A percentile compares a stretch with the other conserved stretches of the same genome.
These are phyloP conservation scores for Lasiosphaeria miniovina DNA, from an alignment of 495 filamentous ascomycete species.

Conservation along the genomic window DNA sequence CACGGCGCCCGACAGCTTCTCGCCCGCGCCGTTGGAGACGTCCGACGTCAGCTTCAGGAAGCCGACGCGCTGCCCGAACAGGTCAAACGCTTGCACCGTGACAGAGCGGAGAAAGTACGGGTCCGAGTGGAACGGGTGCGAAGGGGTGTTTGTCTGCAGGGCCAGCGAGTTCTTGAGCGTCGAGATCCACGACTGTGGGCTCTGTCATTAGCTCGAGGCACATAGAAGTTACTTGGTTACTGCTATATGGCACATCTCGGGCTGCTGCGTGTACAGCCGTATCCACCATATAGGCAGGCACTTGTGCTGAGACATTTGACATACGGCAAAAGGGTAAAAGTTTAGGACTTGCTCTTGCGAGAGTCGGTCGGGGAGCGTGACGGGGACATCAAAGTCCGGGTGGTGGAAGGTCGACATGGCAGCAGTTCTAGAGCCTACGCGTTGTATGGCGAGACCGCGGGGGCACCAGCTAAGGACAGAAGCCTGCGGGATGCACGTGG, in stretches of 20 bases:
- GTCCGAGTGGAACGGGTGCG: conserved; percentile 66
- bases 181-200: conserved; percentile 57
- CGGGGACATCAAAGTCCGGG: conserved; percentile 41
- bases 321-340: conserved; percentile 66
- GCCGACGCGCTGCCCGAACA: conserved; percentile 65
- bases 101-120: conserved; percentile 71
- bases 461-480: too few relatives aligned
- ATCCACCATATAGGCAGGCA: conserved; percentile 2
- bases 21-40: conserved; percentile 60
- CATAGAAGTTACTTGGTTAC: too few relatives aligned
- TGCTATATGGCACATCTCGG: too few relatives aligned
- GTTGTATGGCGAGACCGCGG: too few relatives aligned
- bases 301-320: conserved; percentile 5
- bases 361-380: conserved; percentile 59
- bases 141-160: conserved; percentile 51
- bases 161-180: conserved; percentile 64
- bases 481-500: not conserved
- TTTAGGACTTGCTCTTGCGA: conserved; percentile 59
- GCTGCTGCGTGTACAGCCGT: too few relatives aligned
- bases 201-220: too few relatives aligned
- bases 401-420: conserved; percentile 45
- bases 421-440: too few relatives aligned
- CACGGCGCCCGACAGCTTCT: conserved; percentile 69
- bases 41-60: conserved; percentile 74
- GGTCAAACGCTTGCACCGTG: conserved; percentile 70